These are phyloP conservation scores for Diatrype stigma DNA, from an alignment of 2,329 filamentous ascomycete species.

Conservation along the genomic window DNA sequence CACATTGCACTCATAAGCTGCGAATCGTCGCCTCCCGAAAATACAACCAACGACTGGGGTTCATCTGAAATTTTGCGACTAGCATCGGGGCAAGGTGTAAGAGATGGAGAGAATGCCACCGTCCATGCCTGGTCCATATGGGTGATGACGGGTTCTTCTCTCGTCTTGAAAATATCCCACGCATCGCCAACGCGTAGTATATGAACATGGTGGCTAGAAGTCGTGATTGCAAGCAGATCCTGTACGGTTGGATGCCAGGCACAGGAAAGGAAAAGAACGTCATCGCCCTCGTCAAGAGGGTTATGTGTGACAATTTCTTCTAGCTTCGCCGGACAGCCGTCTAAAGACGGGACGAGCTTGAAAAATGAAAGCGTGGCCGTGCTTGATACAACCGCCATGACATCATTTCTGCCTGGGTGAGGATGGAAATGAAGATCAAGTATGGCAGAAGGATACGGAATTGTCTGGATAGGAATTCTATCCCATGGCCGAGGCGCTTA, in stretches of 20 bases:
- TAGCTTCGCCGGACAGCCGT: slow-evolving; percentile 10
- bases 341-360: slow-evolving; percentile 32
- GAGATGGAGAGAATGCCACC: slow-evolving; percentile 51
- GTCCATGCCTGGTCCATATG: slow-evolving; percentile 72
- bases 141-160: slow-evolving; percentile 36
- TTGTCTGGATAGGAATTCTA: slow-evolving; percentile 55
- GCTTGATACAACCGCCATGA: slow-evolving; percentile 74
- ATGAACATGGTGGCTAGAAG: slow-evolving; percentile 62
- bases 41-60: slow-evolving; percentile 37
- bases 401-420: slow-evolving; percentile 35
- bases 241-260: slow-evolving; percentile 61
- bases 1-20: slow-evolving; percentile 47
- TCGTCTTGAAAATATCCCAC: slow-evolving; percentile 33
- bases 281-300: slow-evolving; percentile 47
- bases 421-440: slow-evolving; percentile 82
- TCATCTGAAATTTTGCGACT: slow-evolving; percentile 4
- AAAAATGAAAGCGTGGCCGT: slow-evolving; percentile 68
- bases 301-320: slow-evolving; percentile 40
- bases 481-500: slow-evolving; percentile 14
- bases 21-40: slow-evolving; percentile 75
- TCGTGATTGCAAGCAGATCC: slow-evolving; percentile 62
- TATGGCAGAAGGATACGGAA: slow-evolving; percentile 66
- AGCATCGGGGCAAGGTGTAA: not conserved
- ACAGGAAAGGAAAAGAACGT: slow-evolving; percentile 66
- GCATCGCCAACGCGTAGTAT: slow-evolving; percentile 45